Conservation (phyloP, 176 grass and related monocot species). For the Oryza nivara region DNA sequence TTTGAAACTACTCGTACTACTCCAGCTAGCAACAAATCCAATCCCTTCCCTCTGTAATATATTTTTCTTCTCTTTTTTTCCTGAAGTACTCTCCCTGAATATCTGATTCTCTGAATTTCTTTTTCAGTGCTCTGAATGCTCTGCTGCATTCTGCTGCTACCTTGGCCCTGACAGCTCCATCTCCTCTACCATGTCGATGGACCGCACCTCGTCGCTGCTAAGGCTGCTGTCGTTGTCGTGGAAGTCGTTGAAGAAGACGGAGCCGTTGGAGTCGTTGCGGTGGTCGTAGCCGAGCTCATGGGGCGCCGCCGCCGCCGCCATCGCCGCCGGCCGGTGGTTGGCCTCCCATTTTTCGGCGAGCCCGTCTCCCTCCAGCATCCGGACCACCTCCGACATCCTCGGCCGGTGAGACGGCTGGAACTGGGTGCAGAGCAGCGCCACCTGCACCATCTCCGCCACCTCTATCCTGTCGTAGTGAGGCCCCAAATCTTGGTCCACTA, state of each 20-base stretch:
- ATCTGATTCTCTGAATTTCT: neutral
- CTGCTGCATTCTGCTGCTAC: conserved; percentile 39
- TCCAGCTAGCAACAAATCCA: conserved; percentile 36
- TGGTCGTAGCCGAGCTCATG: conserved; percentile 35
- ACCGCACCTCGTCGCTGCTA: conserved; percentile 56
- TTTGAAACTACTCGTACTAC: conserved; percentile 28
- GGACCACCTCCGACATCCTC: conserved; percentile 72
- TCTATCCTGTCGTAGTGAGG: conserved; percentile 69
- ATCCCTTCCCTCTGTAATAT: neutral
- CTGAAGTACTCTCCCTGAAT: neutral
- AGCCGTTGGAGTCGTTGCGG: conserved; percentile 49
- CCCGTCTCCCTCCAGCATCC: conserved; percentile 85
- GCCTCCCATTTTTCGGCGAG: conserved; percentile 84
- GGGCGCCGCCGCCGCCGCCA: neutral
- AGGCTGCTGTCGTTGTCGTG: conserved; percentile 58
- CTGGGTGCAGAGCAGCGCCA: conserved; percentile 69
- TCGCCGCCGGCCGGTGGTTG: conserved; percentile 30
- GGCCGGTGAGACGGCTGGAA: conserved; percentile 77
- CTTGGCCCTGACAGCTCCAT: conserved; percentile 80
- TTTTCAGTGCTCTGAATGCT: neutral
- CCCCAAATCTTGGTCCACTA: conserved; percentile 62
- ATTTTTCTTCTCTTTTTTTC: neutral
- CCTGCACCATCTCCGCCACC: conserved; percentile 75
- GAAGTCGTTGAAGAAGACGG: conserved; percentile 60
- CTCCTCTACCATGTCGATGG: conserved; percentile 67